A percentile compares a stretch with the other conserved stretches of the same genome.
Evolutionary conservation across 2,329 filamentous ascomycete genomes (phyloP).

Genomic region (Pseudocercospora macadamiae): DNA sequence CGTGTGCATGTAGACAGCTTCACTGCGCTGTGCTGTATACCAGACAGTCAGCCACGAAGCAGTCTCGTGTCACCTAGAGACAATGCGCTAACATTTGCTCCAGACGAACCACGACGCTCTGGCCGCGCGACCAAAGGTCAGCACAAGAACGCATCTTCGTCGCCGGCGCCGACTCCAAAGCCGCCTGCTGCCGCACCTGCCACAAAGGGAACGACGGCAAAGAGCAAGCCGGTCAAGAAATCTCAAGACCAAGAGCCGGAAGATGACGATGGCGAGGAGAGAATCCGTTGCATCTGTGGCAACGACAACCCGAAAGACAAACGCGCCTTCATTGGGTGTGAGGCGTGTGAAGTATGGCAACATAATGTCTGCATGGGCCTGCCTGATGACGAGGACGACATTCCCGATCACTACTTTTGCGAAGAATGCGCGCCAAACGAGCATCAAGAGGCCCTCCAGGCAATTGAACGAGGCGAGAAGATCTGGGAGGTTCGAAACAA

Average conservation of each 20-base stretch:
- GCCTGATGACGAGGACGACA: conserved; percentile 72
- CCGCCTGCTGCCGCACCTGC: conserved; percentile 53
- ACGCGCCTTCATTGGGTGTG: conserved; percentile 94
- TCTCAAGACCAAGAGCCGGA: conserved; percentile 56
- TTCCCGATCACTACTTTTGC: conserved; percentile 86
- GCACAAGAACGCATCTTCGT: conserved; percentile 80
- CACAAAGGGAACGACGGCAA: conserved; percentile 35
- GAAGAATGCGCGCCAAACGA: conserved; percentile 84
- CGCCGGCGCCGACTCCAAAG: conserved; percentile 40
- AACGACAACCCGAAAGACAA: conserved; percentile 83
- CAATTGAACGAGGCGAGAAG: conserved; percentile 77
- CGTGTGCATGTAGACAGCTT: conserved; percentile 9
- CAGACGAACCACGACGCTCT: conserved; percentile 87
- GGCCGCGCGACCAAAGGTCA: conserved; percentile 96
- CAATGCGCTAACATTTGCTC: conserved; percentile 21
- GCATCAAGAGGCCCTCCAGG: conserved; percentile 78
- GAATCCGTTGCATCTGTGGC: conserved; percentile 91
- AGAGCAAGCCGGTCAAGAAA: conserved; percentile 44
- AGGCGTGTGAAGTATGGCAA: conserved; percentile 91
- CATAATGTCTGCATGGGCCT: conserved; percentile 96
- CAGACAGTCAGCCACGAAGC: not conserved
- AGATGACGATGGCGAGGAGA: conserved; percentile 53
- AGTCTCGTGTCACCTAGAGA: conserved; percentile 10
- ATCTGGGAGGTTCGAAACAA: conserved; percentile 68
- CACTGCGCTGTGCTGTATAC: not conserved